Base-by-base conservation (phyloP, 352 stramenopile species). In the Phytopythium kandeliae region DNA sequence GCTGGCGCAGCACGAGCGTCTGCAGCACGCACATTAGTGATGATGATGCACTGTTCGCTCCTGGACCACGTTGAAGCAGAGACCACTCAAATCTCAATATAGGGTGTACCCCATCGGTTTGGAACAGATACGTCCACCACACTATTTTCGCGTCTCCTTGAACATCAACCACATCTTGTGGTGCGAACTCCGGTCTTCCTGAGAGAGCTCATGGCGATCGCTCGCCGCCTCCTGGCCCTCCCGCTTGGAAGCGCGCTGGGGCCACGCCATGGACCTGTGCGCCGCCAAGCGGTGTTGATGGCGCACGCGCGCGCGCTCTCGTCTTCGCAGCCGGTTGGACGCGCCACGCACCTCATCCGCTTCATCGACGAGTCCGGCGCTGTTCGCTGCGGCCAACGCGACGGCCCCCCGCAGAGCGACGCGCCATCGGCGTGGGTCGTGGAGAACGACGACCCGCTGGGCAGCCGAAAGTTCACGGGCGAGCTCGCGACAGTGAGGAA, bases 391-490 rank as follows among this genome's bases (percentile, higher is more conserved):
- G 82, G 82, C 22, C 74, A 92, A 54, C 65, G 68, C 44, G 43
- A 67, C 34, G 41, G 11, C 37, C 9, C 19, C 11, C 7, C 28
- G 15, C 62, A 48, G 15, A 50, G 68, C 24, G 54, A 60, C 53
- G 74, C 65, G 45, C 62, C 58, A 30, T 67, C 53, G 0, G 76
- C 69, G 21, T 63, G 74, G 12, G 58, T 90, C 10, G 70, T 92
- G 17, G 77, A 87, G 42, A 58, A 76, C 48, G 74, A 89, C 46
- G 75, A 92, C 35, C 75, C 76, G 22, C 58, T 92, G 12, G 82
- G 82, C 24, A 78, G 54, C 47, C 64, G 80, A 25, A 22, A 43
- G 48, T 88, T 90, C 56, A 92, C 78, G 11, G 75, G 77, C 24
- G 57, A 86, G 55, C 65, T 68, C 7, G 82, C 78, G 10, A 71